Base-by-base conservation (phyloP, 179 eudicot genomes). In the Beta lomatogona region DNA sequence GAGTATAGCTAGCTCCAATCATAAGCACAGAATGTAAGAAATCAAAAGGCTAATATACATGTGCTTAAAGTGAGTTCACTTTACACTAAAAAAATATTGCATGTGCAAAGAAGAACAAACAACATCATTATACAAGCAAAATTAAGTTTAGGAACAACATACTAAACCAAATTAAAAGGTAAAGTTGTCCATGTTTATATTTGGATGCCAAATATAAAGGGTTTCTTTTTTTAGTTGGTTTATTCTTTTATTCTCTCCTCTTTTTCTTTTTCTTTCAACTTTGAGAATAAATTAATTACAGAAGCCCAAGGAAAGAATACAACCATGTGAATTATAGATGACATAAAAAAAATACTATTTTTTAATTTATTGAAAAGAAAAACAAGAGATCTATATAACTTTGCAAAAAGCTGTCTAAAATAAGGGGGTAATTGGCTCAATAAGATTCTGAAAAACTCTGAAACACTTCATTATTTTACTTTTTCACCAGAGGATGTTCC, bases 251-350 rank as follows among this genome's bases (percentile, higher is more conserved):
- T 58, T 75, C 46, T 67, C 73, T 68, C 45, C 11, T 11, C 50
- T 52, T 75, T 75, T 70, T 63, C 63, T 61, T 68, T 75, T 74
- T 41, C 77, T 77, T 57, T 70, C 60, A 21, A 22, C 74, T 25
- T 81, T 84, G 28, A 54, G 76, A 65, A 77, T 84, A 72, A 72
- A 71, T 78, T 77, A 79, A 76, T 68, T 45, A 50, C 44, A 58
- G 77, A 65, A 79, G 73, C 66, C 57, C 84, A 84, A 84, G 86
- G 18, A 84, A 81, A 65, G 86, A 84, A 84, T 81, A 81, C 83
- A 84, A 84, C 60, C 86, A 84, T 84, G 86, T 84, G 86, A 80
- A 18, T 68, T 80, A 46, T 6, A 46, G 12, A 46, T 13, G 25
- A 54, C 57, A 16, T 64, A 4, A 55, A 15, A 14, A 13, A 14